Base-by-base conservation (phyloP, 139 green algal species). In the Deuterostichococcus epilithicus region DNA sequence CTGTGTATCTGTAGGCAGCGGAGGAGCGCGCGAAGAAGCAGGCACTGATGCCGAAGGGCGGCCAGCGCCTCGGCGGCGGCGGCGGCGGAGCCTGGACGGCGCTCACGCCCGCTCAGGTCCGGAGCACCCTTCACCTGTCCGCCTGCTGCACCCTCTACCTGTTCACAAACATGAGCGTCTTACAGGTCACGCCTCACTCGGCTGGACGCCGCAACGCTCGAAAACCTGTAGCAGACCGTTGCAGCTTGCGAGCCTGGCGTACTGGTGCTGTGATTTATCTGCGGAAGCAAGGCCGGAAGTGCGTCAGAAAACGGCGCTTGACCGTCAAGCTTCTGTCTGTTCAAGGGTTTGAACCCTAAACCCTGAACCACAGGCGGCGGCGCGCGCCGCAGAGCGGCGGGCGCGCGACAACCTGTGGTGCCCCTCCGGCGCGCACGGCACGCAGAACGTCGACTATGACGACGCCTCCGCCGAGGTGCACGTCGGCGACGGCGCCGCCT, bases 401-500 rank as follows among this genome's bases (percentile, higher is more conserved):
- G 71, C 80, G 26, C 30, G 67, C 22, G 86, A 89, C 68, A 84
- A 91, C 69, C 1, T 83, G n/a, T 91, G 81, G 83, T 91, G 87
- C 75, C 73, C 76, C 18, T 63, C 52, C 52, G 52, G 52, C 52
- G 52, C 52, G 52, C 52, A 63, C 52, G 52, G 52, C 52, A 23
- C 52, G 13, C 52, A 63, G 52, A 63, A 63, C 18, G 52, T 63
- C 13, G 52, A 5, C 20, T 63, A 63, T 28, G 52, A 63, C 52
- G 52, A 63, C 52, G 52, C 10, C 52, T 5, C 52, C 52, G 52
- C 18, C 52, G 52, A 63, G 52, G 52, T 63, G 52, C 52, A 20
- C 13, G 18, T 63, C 52, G 52, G 10, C 52, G 20, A 25, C 13
- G 52, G 52, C 52, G 52, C 52, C 52, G 52, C 52, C 52, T 23